A percentile compares a stretch with the other conserved stretches of the same genome.
Conservation (phyloP, 2,329 filamentous ascomycete genomes). For the Cercospora citrullina region DNA sequence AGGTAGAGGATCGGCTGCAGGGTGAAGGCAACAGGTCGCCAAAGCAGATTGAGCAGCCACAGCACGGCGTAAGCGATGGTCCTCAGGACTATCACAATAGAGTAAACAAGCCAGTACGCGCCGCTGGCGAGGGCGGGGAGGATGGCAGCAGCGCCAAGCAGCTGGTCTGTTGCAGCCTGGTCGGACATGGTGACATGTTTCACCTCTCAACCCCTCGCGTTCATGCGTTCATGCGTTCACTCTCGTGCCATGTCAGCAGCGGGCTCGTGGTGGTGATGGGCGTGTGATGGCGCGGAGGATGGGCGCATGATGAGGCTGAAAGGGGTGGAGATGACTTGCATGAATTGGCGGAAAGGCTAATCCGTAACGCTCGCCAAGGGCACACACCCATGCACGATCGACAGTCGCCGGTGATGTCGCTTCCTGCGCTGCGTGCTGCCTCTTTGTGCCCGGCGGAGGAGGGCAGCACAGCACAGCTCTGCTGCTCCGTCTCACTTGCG, state of each 20-base stretch:
- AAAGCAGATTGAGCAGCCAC: slow-evolving; percentile 49
- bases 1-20: slow-evolving; percentile 55
- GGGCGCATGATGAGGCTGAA: slow-evolving; percentile 6
- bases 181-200: slow-evolving; percentile 4
- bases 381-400: neutral
- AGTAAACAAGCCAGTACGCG: slow-evolving; percentile 30
- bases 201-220: neutral
- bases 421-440: neutral
- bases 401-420: neutral
- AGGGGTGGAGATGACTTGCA: neutral
- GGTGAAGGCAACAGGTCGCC: slow-evolving; percentile 48
- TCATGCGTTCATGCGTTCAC: neutral
- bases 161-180: slow-evolving; percentile 1
- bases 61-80: slow-evolving; percentile 43
- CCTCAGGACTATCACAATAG: slow-evolving; percentile 43
- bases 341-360: neutral
- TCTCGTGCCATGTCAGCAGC: neutral
- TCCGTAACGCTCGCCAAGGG: neutral
- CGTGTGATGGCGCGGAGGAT: neutral
- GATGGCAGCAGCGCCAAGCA: neutral
- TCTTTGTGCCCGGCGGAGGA: neutral
- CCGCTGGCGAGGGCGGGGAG: slow-evolving; percentile 24
- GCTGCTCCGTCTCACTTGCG: neutral
- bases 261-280: neutral
- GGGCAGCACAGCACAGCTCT: neutral